These are phyloP conservation scores for Fusarium compactum DNA, from an alignment of 2,329 filamentous ascomycete species.

Conservation along the genomic window DNA sequence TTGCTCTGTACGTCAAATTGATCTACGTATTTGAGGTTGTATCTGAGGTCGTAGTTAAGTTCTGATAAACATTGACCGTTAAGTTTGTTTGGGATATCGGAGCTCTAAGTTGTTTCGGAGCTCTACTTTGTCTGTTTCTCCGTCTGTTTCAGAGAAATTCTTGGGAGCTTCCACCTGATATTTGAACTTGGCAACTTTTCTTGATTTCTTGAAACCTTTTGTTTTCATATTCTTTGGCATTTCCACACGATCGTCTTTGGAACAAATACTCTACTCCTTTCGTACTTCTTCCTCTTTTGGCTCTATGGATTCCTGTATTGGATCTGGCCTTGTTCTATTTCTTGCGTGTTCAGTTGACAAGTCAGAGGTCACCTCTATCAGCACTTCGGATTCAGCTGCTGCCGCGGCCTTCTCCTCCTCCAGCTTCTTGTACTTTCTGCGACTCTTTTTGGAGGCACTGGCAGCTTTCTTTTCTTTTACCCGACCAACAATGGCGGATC, in stretches of 20 bases:
- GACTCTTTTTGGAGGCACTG: conserved; percentile 83
- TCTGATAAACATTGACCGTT: neutral
- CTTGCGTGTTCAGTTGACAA: neutral
- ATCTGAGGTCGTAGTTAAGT: neutral
- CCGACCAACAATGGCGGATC: conserved; percentile 73
- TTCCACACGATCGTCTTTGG: neutral
- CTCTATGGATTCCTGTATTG: neutral
- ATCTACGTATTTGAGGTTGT: neutral
- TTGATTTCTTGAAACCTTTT: neutral
- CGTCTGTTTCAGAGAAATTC: neutral
- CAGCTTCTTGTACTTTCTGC: conserved; percentile 79
- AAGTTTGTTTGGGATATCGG: neutral
- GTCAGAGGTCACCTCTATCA: neutral
- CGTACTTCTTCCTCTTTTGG: neutral
- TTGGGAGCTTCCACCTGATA: neutral
- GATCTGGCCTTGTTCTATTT: neutral
- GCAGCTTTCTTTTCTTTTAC: conserved; percentile 76
- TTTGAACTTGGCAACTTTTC: neutral
- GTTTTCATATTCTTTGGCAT: neutral
- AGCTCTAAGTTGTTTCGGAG: neutral
- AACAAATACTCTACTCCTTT: neutral
- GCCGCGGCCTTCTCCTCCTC: conserved; percentile 59
- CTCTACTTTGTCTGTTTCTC: neutral
- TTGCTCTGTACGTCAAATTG: neutral
- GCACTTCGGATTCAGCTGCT: neutral